A percentile compares a stretch with the other conserved stretches of the same genome.
Evolutionary conservation across 371 early-diverging fungal species (phyloP).

Genomic region (Rhizomucor miehei): DNA sequence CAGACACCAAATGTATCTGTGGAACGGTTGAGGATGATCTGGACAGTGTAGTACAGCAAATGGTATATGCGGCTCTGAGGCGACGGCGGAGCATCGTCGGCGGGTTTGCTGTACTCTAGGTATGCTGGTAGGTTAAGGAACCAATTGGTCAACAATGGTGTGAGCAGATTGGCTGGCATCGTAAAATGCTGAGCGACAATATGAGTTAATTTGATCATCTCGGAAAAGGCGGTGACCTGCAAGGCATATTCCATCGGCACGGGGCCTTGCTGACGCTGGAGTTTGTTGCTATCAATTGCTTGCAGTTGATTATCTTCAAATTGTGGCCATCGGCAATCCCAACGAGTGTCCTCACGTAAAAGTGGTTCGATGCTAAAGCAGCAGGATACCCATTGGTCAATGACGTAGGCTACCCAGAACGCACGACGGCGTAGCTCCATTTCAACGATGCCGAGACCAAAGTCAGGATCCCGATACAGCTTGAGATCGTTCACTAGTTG

Average conservation of each 20-base stretch:
- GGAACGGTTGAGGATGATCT: constrained; percentile 17
- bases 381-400: constrained; percentile 35
- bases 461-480: constrained; percentile 12
- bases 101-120: constrained; percentile 26
- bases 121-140: constrained; percentile 34
- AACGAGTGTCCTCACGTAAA: constrained; percentile 5
- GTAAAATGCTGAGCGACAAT: constrained; percentile 15
- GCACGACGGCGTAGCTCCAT: constrained; percentile 39
- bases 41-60: constrained; percentile 44
- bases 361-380: constrained; percentile 13
- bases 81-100: constrained; percentile 22
- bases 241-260: constrained; percentile 7
- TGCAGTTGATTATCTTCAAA: constrained; percentile 38
- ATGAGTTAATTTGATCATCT: constrained; percentile 34
- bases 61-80: constrained; percentile 35
- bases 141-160: constrained; percentile 30
- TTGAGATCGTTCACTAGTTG: neutral
- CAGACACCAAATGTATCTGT: constrained; percentile 3
- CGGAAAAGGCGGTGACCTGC: constrained; percentile 32
- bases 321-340: constrained; percentile 31
- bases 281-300: constrained; percentile 11
- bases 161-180: neutral
- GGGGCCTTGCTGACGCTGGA: neutral
- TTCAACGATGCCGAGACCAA: constrained; percentile 7
- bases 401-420: constrained; percentile 38